Evolutionary conservation across 805 yeast species (phyloP), one percentile per base, ranked within the genome.

Genomic region (Starmerella stigmatis): DNA sequence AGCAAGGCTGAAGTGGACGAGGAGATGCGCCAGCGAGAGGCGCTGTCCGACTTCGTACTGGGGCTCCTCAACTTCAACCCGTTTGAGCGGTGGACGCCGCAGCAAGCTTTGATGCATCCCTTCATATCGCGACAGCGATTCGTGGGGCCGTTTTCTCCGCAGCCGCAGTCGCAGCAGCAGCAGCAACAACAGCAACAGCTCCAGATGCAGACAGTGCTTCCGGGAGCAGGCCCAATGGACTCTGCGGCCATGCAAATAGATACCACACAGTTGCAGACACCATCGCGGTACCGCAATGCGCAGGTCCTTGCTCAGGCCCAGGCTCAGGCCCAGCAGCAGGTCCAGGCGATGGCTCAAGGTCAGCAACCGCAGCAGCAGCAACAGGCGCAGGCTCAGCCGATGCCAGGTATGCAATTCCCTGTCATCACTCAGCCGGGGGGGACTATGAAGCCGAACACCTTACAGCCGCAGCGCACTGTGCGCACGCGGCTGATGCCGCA

Each of bases 41-140:
- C 82, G 32, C 70, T 89, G 46, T 68, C 79, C 21, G 94, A 89
- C 61, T 85, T 92, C 55, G 68, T 92, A 40, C 64, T 69, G 34
- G 94, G 94, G 21, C 72, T 85, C 9, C 67, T 92, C 50, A 84
- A 81, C 53, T 63, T 86, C 57, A 88, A 89, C 62, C 98, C 98
- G 0, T 71, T 92, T 55, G 95, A 86, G 61, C 75, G 99, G 56
- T 82, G 96, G 81, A 85, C 96, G 0, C 98, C 98, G 11, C 95
- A 86, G 54, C 96, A 92, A 62, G 98, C 97, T 0, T 68, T 79
- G 13, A 68, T 75, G 62, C 98, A 92, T 65, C 96, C 97, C 0
- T 92, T 92, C 62, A 76, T 92, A 16, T 81, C 82, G 5, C 78
- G 73, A 41, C 69, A 69, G 44, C 69, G 66, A 45, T 79, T 75